Conservation (phyloP, 1,284 basidiomycete species). For the Coniferiporia weirii region DNA sequence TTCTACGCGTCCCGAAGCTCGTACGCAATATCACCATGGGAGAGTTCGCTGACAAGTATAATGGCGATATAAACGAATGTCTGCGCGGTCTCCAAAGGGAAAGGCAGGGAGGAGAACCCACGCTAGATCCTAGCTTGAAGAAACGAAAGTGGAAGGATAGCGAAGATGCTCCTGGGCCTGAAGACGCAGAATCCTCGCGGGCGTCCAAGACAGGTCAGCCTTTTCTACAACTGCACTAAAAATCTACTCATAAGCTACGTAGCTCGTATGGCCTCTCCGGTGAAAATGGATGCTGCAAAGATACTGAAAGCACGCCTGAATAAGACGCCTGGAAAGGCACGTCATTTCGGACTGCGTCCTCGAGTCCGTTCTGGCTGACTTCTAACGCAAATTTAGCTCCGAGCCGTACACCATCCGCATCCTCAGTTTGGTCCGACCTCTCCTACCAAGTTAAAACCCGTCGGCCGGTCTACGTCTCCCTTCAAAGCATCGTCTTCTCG, state of each 20-base stretch:
- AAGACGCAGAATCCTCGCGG: conserved; percentile 39
- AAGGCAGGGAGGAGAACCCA: conserved; percentile 36
- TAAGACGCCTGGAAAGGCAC: conserved; percentile 15
- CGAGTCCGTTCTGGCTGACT: neutral
- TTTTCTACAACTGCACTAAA: neutral
- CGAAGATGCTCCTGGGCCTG: conserved; percentile 24
- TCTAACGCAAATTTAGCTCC: neutral
- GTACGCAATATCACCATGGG: conserved; percentile 66
- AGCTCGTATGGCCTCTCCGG: conserved; percentile 15
- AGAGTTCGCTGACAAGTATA: conserved; percentile 72
- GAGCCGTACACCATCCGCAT: conserved; percentile 24
- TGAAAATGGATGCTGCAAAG: conserved; percentile 15
- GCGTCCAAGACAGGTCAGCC: conserved; percentile 56
- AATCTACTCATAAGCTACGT: neutral
- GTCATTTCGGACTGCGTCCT: neutral
- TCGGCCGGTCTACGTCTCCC: conserved; percentile 28
- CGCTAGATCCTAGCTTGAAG: conserved; percentile 55
- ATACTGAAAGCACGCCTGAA: conserved; percentile 11
- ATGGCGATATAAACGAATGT: conserved; percentile 65
- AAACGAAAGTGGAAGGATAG: conserved; percentile 66
- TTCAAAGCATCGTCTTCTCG: conserved; percentile 29
- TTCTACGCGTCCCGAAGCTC: conserved; percentile 68
- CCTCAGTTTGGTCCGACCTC: conserved; percentile 18
- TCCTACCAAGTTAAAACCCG: conserved; percentile 20
- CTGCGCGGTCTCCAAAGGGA: conserved; percentile 61